These are phyloP conservation scores for Phytophthora constricta DNA, from an alignment of 352 stramenopile genomes.

Conservation along the genomic window DNA sequence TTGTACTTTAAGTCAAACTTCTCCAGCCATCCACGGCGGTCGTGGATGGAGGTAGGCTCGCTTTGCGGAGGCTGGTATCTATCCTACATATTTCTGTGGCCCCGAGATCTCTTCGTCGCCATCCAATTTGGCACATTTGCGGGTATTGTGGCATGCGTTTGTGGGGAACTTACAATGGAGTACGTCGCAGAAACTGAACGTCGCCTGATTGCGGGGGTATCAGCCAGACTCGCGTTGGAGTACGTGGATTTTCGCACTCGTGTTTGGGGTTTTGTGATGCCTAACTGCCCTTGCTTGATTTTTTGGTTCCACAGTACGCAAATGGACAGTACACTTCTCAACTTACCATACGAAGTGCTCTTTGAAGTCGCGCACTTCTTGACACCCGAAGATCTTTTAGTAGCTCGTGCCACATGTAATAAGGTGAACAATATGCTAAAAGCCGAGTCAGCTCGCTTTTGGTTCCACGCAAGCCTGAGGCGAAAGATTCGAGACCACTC, in stretches of 20 bases:
- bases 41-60: constrained; percentile 62
- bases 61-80: constrained; percentile 64
- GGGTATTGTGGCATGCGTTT: constrained; percentile 75
- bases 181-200: constrained; percentile 71
- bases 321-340: constrained; percentile 65
- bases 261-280: neutral
- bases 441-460: constrained; percentile 85
- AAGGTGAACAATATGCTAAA: constrained; percentile 86
- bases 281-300: constrained; percentile 19
- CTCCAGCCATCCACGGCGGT: constrained; percentile 55
- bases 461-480: constrained; percentile 80
- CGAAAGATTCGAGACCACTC: constrained; percentile 67
- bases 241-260: constrained; percentile 28
- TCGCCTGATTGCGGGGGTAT: constrained; percentile 59
- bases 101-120: constrained; percentile 68
- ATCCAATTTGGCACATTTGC: constrained; percentile 80
- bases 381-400: constrained; percentile 77
- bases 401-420: constrained; percentile 75
- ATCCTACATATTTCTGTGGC: constrained; percentile 78
- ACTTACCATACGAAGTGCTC: constrained; percentile 81
- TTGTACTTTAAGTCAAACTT: constrained; percentile 71
- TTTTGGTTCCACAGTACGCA: constrained; percentile 54
- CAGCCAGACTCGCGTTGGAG: constrained; percentile 50
- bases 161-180: constrained; percentile 68
- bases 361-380: constrained; percentile 83